Evolutionary conservation across 2,329 filamentous ascomycete species (phyloP), one percentile per base, ranked within the genome.

Genomic region (Elsinoe arachidis): DNA sequence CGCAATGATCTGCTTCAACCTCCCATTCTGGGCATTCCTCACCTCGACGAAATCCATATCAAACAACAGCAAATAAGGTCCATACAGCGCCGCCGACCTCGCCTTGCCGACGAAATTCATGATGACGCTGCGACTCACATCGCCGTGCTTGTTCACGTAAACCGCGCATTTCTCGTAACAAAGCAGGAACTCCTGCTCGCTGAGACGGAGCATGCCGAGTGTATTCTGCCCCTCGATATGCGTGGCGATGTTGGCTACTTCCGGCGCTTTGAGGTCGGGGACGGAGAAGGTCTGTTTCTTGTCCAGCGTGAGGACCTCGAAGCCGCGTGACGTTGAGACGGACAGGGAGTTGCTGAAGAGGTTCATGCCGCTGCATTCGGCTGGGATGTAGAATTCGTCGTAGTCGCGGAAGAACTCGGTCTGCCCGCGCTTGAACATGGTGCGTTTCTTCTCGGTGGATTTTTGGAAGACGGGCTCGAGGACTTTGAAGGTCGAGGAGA

Each of bases 91-190:
- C 1, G 91, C 91, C 11, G 84, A 83, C 61, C 86, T 85, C 1
- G 93, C 93, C 66, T 87, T 92, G 63, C 93, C 93, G n/a, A 95
- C 93, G 70, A 97, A 99, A 69, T 97, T 90, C 90, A 99, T 96
- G 67, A 97, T 91, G 59, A 97, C 89, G 26, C 87, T 90, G 46
- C 95, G 87, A 38, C 85, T 92, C 26, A 99, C 90, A 61, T 99
- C 93, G 63, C 93, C 93, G 71, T 97, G 90, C 73, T 97, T 96
- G 76, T 99, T 95, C 68, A 97, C 88, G 67, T 97, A 99, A 7
- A 99, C 91, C 15, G 91, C 93, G 65, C 92, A 97, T 71, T 96
- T 90, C 72, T 95, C 88, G 70, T 97, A 99, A 37, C 88, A 89
- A 51, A 96, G 83, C 23, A 99, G 77, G 73, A 97, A 99, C 55